These are phyloP conservation scores for Escallonia herrerae DNA, from an alignment of 129 eudicot species.

Conservation along the genomic window DNA sequence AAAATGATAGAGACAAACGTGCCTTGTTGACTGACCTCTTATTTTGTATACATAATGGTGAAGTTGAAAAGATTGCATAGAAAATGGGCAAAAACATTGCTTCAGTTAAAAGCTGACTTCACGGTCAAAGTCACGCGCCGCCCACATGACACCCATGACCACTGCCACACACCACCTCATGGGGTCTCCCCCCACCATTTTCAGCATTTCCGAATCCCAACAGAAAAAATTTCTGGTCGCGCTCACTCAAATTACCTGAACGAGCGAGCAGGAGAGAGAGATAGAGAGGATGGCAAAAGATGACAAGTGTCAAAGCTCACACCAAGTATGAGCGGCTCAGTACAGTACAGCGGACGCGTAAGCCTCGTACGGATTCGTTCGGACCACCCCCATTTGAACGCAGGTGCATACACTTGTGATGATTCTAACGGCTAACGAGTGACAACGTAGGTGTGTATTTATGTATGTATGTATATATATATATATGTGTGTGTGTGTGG, in stretches of 20 bases:
- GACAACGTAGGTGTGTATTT: background rate
- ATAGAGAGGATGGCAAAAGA: slow-evolving; percentile 1
- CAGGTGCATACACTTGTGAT: too few relatives aligned
- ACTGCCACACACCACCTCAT: slow-evolving; percentile 19
- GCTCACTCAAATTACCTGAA: slow-evolving; percentile 11
- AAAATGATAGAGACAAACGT: too few relatives aligned
- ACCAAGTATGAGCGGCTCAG: slow-evolving; percentile 13
- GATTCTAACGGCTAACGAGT: too few relatives aligned
- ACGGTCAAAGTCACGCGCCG: background rate
- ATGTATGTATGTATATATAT: too few relatives aligned
- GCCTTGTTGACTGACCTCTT: too few relatives aligned
- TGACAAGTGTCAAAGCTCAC: background rate
- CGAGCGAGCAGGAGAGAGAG: background rate
- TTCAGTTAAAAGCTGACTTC: background rate
- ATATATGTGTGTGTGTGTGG: too few relatives aligned
- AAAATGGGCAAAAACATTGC: too few relatives aligned
- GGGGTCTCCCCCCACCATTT: slow-evolving; percentile 9
- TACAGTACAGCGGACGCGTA: slow-evolving; percentile 22
- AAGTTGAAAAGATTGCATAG: background rate
- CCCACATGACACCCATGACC: background rate
- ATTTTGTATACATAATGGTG: background rate
- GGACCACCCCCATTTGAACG: slow-evolving; percentile 2
- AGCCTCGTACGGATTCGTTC: slow-evolving; percentile 15
- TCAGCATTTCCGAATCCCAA: slow-evolving; percentile 7
- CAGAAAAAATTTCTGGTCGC: slow-evolving; percentile 12